Conservation (phyloP, 176 grass and related monocot species). For the Panicum miliaceum region DNA sequence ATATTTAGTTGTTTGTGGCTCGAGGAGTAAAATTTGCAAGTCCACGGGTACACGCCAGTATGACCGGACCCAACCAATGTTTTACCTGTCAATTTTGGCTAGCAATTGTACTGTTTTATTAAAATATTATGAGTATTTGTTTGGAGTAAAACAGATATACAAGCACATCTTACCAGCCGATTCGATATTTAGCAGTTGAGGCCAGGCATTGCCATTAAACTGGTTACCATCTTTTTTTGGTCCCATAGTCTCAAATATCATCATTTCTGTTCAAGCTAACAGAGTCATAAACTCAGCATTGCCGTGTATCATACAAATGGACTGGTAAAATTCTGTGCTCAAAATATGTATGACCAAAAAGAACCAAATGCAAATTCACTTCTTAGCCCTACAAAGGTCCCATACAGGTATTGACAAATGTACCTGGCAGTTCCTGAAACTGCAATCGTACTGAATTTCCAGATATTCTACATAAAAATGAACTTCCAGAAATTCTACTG, state of each 20-base stretch:
- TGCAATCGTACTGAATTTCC: slow-evolving; percentile 35
- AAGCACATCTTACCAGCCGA: not conserved
- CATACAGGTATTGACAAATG: slow-evolving; percentile 32
- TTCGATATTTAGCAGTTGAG: not conserved
- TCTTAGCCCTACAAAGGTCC: slow-evolving; percentile 21
- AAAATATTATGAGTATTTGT: too few species aligned
- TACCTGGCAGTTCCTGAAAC: slow-evolving; percentile 18
- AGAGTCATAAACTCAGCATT: not conserved
- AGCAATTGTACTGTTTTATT: too few species aligned
- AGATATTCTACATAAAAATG: slow-evolving; percentile 40
- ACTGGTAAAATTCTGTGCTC: not conserved
- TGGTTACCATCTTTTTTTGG: not conserved
- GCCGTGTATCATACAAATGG: not conserved
- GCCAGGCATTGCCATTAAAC: not conserved
- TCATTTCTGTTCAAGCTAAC: not conserved
- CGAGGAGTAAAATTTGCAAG: too few species aligned
- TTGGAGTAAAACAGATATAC: not conserved
- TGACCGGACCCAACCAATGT: too few species aligned
- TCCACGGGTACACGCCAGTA: too few species aligned
- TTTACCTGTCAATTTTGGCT: too few species aligned
- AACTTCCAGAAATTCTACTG: slow-evolving; percentile 43
- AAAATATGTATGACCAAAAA: slow-evolving; percentile 30
- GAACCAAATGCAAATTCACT: not conserved
- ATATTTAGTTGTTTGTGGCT: too few species aligned
- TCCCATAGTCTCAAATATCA: not conserved